Percentiles rank a stretch among this genome's conserved stretches.
Evolutionary conservation across 352 stramenopile genomes (phyloP).

Genomic region (Phytophthora pini): DNA sequence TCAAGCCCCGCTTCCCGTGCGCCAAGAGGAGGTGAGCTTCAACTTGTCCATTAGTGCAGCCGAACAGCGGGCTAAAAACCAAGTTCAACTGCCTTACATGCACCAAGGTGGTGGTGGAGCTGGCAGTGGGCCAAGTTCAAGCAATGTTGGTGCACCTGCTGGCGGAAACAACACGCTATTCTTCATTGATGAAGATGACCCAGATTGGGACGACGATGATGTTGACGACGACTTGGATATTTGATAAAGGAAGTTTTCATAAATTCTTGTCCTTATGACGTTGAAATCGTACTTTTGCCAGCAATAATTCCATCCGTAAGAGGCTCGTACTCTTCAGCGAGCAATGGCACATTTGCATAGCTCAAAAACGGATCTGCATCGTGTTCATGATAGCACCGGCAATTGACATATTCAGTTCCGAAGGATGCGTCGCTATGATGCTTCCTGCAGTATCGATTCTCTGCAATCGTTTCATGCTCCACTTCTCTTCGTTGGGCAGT

Average conservation of each 20-base stretch:
- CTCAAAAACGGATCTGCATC: constrained; percentile 14
- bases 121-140: constrained; percentile 7
- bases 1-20: constrained; percentile 51
- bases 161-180: constrained; percentile 50
- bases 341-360: constrained; percentile 26
- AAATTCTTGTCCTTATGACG: background rate
- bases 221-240: constrained; percentile 67
- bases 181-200: constrained; percentile 85
- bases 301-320: background rate
- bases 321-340: constrained; percentile 13
- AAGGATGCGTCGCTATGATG: constrained; percentile 5
- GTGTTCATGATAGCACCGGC: constrained; percentile 14
- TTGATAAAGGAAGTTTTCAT: constrained; percentile 9
- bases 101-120: constrained; percentile 41
- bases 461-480: constrained; percentile 7
- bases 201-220: constrained; percentile 75
- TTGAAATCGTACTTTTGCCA: background rate
- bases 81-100: constrained; percentile 78
- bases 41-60: constrained; percentile 67
- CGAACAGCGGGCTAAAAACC: constrained; percentile 64
- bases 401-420: constrained; percentile 26
- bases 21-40: constrained; percentile 71
- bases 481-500: constrained; percentile 3
- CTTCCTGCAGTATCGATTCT: constrained; percentile 17
- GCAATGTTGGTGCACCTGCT: constrained; percentile 1